Percentiles rank a stretch among this genome's conserved stretches.
Conservation (phyloP, 2,329 filamentous ascomycete species). For the Reticulascus tulasneorum region DNA sequence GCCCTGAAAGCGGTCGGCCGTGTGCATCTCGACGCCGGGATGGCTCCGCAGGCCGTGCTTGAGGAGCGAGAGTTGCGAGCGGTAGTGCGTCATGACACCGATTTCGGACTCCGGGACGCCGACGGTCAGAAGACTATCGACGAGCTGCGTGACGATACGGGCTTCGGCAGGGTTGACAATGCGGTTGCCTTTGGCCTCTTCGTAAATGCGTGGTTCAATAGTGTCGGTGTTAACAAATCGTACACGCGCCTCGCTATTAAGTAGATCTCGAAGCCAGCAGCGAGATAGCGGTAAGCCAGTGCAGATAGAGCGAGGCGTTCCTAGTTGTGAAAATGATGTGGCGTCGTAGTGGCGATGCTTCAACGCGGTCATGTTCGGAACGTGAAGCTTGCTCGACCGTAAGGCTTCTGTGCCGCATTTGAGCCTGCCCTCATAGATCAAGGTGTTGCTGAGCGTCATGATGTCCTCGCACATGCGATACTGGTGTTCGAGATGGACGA, state of each 20-base stretch:
- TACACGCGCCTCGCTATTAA: conserved; percentile 69
- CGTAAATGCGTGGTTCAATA: conserved; percentile 59
- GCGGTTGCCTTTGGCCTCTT: conserved; percentile 75
- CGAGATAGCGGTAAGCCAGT: conserved; percentile 37
- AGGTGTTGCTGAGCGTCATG: conserved; percentile 86
- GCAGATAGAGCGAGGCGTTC: conserved; percentile 51
- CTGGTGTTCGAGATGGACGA: conserved; percentile 90
- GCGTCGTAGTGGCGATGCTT: conserved; percentile 55
- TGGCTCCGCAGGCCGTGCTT: conserved; percentile 64
- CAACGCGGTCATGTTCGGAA: conserved; percentile 64
- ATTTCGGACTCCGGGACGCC: conserved; percentile 75
- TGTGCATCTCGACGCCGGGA: conserved; percentile 82
- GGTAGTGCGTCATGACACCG: conserved; percentile 95
- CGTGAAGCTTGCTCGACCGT: conserved; percentile 61
- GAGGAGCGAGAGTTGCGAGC: conserved; percentile 81
- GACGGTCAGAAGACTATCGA: conserved; percentile 69
- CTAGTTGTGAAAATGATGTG: conserved; percentile 35
- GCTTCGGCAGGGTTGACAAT: conserved; percentile 88
- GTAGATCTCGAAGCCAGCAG: conserved; percentile 75
- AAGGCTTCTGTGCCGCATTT: conserved; percentile 83
- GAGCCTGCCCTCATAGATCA: conserved; percentile 88
- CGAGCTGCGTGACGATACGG: conserved; percentile 71
- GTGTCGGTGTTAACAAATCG: conserved; percentile 87
- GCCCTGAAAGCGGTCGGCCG: conserved; percentile 93
- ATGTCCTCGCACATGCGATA: conserved; percentile 98